Base-by-base conservation (phyloP, 805 yeast species). In the Kurtzmaniella cleridarum region DNA sequence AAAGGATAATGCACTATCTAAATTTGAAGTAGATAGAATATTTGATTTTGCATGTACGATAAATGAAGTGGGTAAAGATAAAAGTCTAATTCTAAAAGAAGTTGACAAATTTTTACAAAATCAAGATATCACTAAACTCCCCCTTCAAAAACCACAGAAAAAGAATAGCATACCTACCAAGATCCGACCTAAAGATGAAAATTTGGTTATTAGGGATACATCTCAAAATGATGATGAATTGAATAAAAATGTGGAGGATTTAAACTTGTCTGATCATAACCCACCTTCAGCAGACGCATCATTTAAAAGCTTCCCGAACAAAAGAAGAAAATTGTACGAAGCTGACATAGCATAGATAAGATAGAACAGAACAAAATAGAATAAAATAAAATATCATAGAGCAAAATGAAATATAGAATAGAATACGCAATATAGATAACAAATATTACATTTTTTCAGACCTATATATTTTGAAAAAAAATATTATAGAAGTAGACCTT, bases 111-210 rank as follows among this genome's bases (percentile, higher is more conserved):
- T 29, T 7, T 13, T 24, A 11, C 17, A 32, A 12, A 32, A 40
- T 17, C 29, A 30, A 5, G 17, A 20, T 3, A 23, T 15, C 11
- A 30, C 37, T 2, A 17, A 13, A 9, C 15, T 28, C 10, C 30
- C 13, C 6, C 10, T 28, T 5, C 5, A 9, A 28, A 28, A 5
- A 5, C 30, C 15, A 28, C 9, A 12, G 30, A 28, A 28, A 28
- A 13, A 28, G 30, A 12, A 15, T 16, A 20, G 8, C 8, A 8
- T 20, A 20, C 5, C 24, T 20, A 20, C 24, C 12, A 14, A 33
- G 18, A 27, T 14, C n/a, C 28, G 42, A 14, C 42, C 42, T 4
- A 36, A 26, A 33, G 39, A 40, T 32, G 42, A 40, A 23, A 23
- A 18, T 11, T 27, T 40, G 3, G 39, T 30, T 8, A 39, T 39